Conservation (phyloP, 768 basidiomycete genomes). For the Calocybe cyanea region DNA sequence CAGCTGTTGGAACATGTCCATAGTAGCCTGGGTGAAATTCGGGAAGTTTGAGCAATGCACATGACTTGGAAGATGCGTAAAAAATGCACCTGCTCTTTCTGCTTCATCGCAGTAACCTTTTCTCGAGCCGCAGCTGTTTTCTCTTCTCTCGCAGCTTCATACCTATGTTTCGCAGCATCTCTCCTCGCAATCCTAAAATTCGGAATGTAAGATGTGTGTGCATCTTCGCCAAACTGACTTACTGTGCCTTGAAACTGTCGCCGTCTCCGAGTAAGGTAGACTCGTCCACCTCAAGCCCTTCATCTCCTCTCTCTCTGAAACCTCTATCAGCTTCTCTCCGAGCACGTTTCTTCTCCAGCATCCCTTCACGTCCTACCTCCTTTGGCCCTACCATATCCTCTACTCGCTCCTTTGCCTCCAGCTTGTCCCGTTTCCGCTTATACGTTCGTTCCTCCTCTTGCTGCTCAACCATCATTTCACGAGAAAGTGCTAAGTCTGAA, state of each 20-base stretch:
- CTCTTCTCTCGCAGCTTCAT: conserved; percentile 46
- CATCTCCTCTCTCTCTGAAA: conserved; percentile 76
- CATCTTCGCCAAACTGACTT: conserved; percentile 19
- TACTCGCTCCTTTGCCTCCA: conserved; percentile 61
- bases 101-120: conserved; percentile 55
- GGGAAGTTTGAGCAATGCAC: neutral
- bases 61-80: neutral
- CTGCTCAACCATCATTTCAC: conserved; percentile 56
- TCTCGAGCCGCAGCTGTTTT: conserved; percentile 52
- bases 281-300: conserved; percentile 76
- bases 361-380: conserved; percentile 75
- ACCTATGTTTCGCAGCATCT: conserved; percentile 66
- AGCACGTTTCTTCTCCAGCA: conserved; percentile 82
- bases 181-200: conserved; percentile 61
- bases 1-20: conserved; percentile 94
- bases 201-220: conserved; percentile 1
- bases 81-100: conserved; percentile 65
- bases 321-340: conserved; percentile 66
- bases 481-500: conserved; percentile 65
- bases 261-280: conserved; percentile 77
- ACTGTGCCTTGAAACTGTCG: conserved; percentile 81
- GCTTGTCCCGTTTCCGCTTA: conserved; percentile 65
- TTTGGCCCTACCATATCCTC: conserved; percentile 83
- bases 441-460: conserved; percentile 47
- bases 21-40: conserved; percentile 55